Conservation (phyloP, 108 stramenopile species). For the Pseudonitzschia delicatissima region DNA sequence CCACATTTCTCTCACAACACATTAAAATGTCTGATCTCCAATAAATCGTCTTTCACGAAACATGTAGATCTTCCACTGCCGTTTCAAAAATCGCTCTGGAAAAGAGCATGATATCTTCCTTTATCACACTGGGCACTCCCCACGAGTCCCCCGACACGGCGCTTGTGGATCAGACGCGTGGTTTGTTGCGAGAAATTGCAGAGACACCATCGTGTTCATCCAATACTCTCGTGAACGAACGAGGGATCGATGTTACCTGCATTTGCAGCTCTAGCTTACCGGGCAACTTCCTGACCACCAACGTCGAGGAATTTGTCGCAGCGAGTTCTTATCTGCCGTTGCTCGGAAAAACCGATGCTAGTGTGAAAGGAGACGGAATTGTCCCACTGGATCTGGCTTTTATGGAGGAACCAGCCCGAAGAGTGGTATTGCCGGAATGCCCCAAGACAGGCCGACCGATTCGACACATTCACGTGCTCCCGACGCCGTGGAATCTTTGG, state of each 20-base stretch:
- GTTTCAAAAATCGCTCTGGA: slow-evolving; percentile 38
- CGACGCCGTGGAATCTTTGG: slow-evolving; percentile 75
- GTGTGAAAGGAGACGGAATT: slow-evolving; percentile 67
- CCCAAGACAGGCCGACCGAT: slow-evolving; percentile 40
- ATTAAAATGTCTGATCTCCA: not conserved
- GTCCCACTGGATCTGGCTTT: slow-evolving; percentile 68
- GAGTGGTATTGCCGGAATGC: slow-evolving; percentile 56
- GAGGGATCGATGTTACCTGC: slow-evolving; percentile 62
- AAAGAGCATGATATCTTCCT: slow-evolving; percentile 33
- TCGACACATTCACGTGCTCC: slow-evolving; percentile 72
- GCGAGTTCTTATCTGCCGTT: slow-evolving; percentile 69
- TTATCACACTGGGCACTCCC: slow-evolving; percentile 74
- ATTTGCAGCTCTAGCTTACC: slow-evolving; percentile 48
- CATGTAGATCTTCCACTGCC: slow-evolving; percentile 48
- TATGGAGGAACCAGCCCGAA: slow-evolving; percentile 59
- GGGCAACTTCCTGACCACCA: slow-evolving; percentile 47
- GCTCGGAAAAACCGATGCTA: slow-evolving; percentile 33
- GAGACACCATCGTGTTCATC: slow-evolving; percentile 46
- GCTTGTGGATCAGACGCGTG: slow-evolving; percentile 76
- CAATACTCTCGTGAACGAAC: slow-evolving; percentile 31
- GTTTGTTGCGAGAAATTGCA: slow-evolving; percentile 59
- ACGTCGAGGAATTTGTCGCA: slow-evolving; percentile 67
- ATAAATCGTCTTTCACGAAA: not conserved
- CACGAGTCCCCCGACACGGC: slow-evolving; percentile 61
- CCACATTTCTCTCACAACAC: not conserved